Base-by-base conservation (phyloP, 1,139 yeast species). In the Martiniozyma asiatica region DNA sequence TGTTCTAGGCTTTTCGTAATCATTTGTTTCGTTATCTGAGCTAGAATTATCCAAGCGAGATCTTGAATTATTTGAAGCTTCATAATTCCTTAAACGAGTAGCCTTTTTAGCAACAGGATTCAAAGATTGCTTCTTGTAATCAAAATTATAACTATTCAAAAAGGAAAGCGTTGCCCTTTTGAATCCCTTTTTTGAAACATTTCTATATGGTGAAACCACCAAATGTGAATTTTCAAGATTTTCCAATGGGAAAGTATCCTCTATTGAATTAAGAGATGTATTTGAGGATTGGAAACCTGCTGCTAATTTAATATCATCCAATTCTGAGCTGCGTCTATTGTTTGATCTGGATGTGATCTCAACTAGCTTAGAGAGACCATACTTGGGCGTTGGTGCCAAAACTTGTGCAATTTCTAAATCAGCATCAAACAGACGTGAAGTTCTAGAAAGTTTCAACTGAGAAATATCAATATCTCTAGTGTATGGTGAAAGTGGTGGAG, bases 401-500 rank as follows among this genome's bases (percentile, higher is more conserved):
- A 6, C 12, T 21, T 27, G 24, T 25, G 20, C 35, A 33, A 18
- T 33, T 30, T 33, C 42, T 35, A 8, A 38, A 29, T 25, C 35
- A 40, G 25, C 38, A 39, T 11, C 31, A 32, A 3, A 34, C 16
- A n/a, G 42, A 37, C 24, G 34, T 38, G 44, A 27, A 13, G 50
- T 42, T 24, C 42, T 45, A 12, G 53, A 46, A 29, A 47, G 43
- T 9, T 45, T 25, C 15, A 48, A 27, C 14, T 41, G 40, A 12
- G 53, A 47, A 27, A 49, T 48, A 22, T 41, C 48, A 13, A 36
- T 31, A 27, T 40, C 33, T 28, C 54, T 43, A 30, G 64, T 72
- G 45, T 65, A 68, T 29, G 82, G 82, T 2, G 80, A 73, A 38
- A 73, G 55, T 24, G 82, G 82, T 9, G 82, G 82, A 2, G 81